These are phyloP conservation scores for Dendrocalamus latiflorus DNA, from an alignment of 202 grass and related monocot species.

Conservation along the genomic window DNA sequence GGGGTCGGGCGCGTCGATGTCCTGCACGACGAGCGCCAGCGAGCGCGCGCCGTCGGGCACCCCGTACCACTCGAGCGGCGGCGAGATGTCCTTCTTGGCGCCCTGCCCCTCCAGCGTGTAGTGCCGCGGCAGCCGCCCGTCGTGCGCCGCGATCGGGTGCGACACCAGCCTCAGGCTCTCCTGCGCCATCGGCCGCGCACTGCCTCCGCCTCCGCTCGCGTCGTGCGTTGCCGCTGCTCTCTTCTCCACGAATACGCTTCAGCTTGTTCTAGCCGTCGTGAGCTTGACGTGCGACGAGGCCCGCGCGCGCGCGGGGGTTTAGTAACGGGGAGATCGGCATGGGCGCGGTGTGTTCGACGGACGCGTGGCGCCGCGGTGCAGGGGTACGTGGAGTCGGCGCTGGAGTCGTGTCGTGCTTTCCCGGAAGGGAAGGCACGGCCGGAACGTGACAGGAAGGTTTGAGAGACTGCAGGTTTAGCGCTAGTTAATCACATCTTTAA, in stretches of 20 bases:
- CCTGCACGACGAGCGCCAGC: conserved; percentile 71
- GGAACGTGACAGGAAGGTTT: not conserved
- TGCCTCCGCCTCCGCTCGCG: too few species aligned
- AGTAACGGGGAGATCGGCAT: not conserved
- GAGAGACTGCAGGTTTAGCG: too few species aligned
- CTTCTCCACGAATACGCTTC: not conserved
- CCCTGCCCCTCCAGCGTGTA: conserved; percentile 75
- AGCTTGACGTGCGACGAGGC: not conserved
- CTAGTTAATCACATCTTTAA: too few species aligned
- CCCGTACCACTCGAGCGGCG: conserved; percentile 88
- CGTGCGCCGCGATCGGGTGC: conserved; percentile 35
- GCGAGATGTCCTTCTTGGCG: conserved; percentile 73
- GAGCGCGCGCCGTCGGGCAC: conserved; percentile 66
- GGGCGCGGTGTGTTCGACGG: not conserved
- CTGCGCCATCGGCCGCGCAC: conserved; percentile 15
- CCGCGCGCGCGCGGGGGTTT: not conserved
- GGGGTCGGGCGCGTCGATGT: conserved; percentile 47
- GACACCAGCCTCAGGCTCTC: conserved; percentile 51
- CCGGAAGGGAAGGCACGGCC: not conserved
- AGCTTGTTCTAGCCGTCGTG: not conserved
- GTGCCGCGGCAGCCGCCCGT: conserved; percentile 60
- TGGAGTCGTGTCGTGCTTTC: conserved; percentile 25
- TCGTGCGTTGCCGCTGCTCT: too few species aligned
- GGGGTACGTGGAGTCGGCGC: conserved; percentile 39
- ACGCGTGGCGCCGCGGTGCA: conserved; percentile 15